Base-by-base conservation (phyloP, 2,329 filamentous ascomycete species). In the Fusarium falciforme region DNA sequence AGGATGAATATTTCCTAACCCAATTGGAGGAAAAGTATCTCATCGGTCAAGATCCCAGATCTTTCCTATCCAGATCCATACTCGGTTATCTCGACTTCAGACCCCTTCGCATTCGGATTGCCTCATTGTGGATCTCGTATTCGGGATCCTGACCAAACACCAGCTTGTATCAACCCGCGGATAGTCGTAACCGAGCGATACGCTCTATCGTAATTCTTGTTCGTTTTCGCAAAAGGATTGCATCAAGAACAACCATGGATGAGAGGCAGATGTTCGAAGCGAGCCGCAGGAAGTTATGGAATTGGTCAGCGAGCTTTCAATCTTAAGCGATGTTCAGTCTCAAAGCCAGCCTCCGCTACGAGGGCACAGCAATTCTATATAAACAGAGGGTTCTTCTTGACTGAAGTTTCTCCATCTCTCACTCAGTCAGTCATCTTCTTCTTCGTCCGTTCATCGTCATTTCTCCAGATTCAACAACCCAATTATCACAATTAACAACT, bases 171-270 rank as follows among this genome's bases (percentile, higher is more conserved):
- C 20, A 40, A 31, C 60, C 3, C 16, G 27, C 33, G 22, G 20
- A 31, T 29, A 14, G 7, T 31, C 35, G 9, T 35, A 31, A 12
- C 8, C 36, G 20, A 14, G 25, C 12, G 38, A 35, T 10, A 47
- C 33, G 25, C 11, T 17, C 17, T 16, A 33, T 9, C 33, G 17
- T 16, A 44, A 22, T 22, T 71, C 70, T 73, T 73, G 58, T 72
- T 74, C 72, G 72, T 74, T 74, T 74, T 74, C 72, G 68, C 16
- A 60, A 72, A 69, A 0, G 4, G 4, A 17, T 25, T 71, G 6
- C 42, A 69, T 61, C 20, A 20, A n/a, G 20, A 20, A 3, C 25
- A 29, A 17, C 17, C 17, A 68, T n/a, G 10, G 22, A 25, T 29
- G 7, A 27, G 38, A 25, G 16, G 40, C 17, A 17, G 35, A 63